Evolutionary conservation across 2,329 filamentous ascomycete species (phyloP), one percentile per base, ranked within the genome.

Genomic region (Hypoxylon sp.): DNA sequence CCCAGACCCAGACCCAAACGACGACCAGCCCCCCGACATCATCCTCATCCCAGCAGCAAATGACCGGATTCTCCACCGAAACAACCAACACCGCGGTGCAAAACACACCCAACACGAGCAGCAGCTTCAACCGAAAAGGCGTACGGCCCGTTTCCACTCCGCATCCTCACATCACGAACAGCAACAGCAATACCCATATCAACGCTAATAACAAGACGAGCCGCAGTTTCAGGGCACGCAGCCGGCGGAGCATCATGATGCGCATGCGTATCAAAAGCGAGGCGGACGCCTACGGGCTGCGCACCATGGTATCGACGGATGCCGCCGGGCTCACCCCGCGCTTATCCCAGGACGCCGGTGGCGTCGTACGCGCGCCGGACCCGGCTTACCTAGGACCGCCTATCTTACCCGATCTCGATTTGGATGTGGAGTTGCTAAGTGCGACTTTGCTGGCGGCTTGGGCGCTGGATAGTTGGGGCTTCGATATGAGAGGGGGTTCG

Each of bases 211-310:
- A 50, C 22, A 17, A 17, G 14, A 4, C 17, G 5, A 13, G 29
- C 35, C 35, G 39, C 3, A 19, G 31, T 19, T 19, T 54, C 3
- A 37, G 22, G 8, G 35, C 44, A 1, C 51, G 65, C 33, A 35
- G 44, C 44, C 65, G 54, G 1, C 42, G 65, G 46, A 39, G 37
- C 33, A 33, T 54, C 31, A 54, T 57, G 53, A 33, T 65, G 48
- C 64, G 63, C 13, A 64, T 70, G 64, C 67, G 67, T 56, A 67
- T 67, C 54, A 61, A 61, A 47, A 70, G 67, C 67, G 67, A 67
- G 11, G 67, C 67, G 0, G 63, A 70, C 68, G 65, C 54, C 6
- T 63, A 65, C 57, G 60, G 47, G 39, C 60, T 31, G 1, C 5
- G 29, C 29, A 31, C 6, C 29, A 8, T 31, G 6, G 29, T 5